phyloP scores from a whole-genome alignment of 1,284 basidiomycete species.

The Fistulina hepatica region DNA sequence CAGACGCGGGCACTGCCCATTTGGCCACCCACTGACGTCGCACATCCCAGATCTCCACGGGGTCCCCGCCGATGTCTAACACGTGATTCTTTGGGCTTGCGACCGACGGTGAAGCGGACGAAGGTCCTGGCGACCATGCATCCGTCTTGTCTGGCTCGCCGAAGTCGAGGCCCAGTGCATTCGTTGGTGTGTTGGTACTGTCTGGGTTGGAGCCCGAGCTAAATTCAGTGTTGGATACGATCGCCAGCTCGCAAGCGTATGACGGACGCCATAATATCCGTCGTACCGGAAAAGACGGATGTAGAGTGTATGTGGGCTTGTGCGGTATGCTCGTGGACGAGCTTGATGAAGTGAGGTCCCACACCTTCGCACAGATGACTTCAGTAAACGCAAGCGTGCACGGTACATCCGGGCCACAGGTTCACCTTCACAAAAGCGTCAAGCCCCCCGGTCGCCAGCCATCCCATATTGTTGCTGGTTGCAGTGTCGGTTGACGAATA shows the following conservation, averaged over 20 bases:
- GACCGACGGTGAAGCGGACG: no score
- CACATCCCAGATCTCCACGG: conserved; percentile 84
- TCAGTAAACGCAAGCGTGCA: no score
- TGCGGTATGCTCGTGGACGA: conserved; percentile 41
- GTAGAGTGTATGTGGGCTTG: conserved; percentile 61
- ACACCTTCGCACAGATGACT: conserved; percentile 39
- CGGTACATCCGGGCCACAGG: no score
- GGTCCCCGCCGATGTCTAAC: conserved; percentile 38
- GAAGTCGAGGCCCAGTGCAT: no score
- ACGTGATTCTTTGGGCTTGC: no score
- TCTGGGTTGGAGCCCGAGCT: no score
- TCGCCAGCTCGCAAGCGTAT: conserved; percentile 69
- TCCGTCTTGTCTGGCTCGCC: no score
- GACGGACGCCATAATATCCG: conserved; percentile 71
- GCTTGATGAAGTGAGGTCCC: conserved; percentile 55
- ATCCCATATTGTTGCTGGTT: conserved; percentile 27
- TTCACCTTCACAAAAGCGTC: conserved; percentile 73
- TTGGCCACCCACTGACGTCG: conserved; percentile 74
- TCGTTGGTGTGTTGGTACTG: no score
- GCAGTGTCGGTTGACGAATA: no score
- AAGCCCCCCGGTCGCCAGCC: conserved; percentile 75
- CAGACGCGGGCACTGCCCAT: conserved; percentile 58
- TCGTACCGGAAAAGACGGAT: conserved; percentile 66
- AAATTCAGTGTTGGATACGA: conserved; percentile 59
- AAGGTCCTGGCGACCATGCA: no score